These are phyloP conservation scores for Candida quercuum DNA, from an alignment of 805 yeast genomes.

Conservation along the genomic window DNA sequence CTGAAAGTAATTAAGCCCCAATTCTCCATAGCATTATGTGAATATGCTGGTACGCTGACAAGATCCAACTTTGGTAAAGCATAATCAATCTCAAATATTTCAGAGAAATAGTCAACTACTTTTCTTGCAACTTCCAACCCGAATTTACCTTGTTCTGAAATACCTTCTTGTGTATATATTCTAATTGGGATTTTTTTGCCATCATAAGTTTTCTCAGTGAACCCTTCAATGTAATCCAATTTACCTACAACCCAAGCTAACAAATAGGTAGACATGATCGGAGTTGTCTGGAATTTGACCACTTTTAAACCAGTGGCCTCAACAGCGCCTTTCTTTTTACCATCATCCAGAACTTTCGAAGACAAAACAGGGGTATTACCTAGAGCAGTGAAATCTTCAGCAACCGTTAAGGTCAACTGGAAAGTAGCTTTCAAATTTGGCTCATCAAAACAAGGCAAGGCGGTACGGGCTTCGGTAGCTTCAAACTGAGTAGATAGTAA, in stretches of 20 bases:
- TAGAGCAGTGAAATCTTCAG: constrained; percentile 48
- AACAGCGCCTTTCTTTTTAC: constrained; percentile 44
- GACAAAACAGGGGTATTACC: constrained; percentile 60
- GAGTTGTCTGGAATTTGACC: constrained; percentile 60
- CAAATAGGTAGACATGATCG: constrained; percentile 74
- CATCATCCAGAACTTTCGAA: constrained; percentile 39
- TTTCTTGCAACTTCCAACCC: constrained; percentile 71
- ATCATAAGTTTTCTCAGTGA: constrained; percentile 28
- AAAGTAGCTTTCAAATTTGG: constrained; percentile 76
- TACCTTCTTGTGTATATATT: constrained; percentile 76
- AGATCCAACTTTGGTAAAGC: constrained; percentile 79
- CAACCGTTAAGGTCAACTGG: constrained; percentile 55
- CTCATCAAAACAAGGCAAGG: constrained; percentile 83
- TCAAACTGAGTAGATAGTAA: constrained; percentile 83
- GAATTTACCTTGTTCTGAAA: constrained; percentile 62
- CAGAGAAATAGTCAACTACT: constrained; percentile 66
- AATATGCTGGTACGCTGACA: constrained; percentile 75
- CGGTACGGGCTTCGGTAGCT: constrained; percentile 78
- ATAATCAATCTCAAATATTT: constrained; percentile 67
- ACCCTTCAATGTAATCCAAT: constrained; percentile 59
- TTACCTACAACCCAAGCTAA: constrained; percentile 82
- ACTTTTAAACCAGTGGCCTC: constrained; percentile 21
- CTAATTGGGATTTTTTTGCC: constrained; percentile 72
- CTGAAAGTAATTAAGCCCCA: constrained; percentile 81
- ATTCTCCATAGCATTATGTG: constrained; percentile 89